Conservation (phyloP, 2,329 filamentous ascomycete genomes). For the Raffaelea albimanens region DNA sequence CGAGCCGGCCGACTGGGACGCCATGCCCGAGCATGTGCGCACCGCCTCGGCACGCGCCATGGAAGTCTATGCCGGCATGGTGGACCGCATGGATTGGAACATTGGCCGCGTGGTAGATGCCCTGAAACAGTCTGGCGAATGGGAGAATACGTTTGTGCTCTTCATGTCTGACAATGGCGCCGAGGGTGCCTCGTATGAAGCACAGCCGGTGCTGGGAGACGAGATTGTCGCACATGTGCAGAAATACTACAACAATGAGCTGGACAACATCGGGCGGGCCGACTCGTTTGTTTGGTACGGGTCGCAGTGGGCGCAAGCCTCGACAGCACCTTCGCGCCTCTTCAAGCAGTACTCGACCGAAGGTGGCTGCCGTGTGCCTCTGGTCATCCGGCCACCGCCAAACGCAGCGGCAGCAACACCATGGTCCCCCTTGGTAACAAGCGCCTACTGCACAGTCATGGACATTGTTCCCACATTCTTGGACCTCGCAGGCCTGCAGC, state of each 20-base stretch:
- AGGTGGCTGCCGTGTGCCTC: conserved; percentile 42
- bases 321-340: conserved; percentile 19
- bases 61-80: conserved; percentile 57
- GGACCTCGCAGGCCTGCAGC: conserved; percentile 34
- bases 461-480: conserved; percentile 38
- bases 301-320: conserved; percentile 36
- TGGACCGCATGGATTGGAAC: conserved; percentile 51
- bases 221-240: conserved; percentile 19
- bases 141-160: conserved; percentile 54
- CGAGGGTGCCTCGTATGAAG: conserved; percentile 18
- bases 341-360: conserved; percentile 29
- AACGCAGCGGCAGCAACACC: too few relatives aligned
- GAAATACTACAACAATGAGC: conserved; percentile 46
- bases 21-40: conserved; percentile 34
- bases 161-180: conserved; percentile 52
- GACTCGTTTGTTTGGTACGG: conserved; percentile 50
- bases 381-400: conserved; percentile 28
- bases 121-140: conserved; percentile 43
- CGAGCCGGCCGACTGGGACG: conserved; percentile 37
- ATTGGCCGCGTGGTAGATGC: conserved; percentile 50
- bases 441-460: conserved; percentile 43
- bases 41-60: conserved; percentile 42
- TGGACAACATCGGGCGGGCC: conserved; percentile 45
- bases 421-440: conserved; percentile 30
- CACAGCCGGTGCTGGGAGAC: conserved; percentile 12